These are phyloP conservation scores for Penstemon newberryi DNA, from an alignment of 257 asterid genomes.

Conservation along the genomic window DNA sequence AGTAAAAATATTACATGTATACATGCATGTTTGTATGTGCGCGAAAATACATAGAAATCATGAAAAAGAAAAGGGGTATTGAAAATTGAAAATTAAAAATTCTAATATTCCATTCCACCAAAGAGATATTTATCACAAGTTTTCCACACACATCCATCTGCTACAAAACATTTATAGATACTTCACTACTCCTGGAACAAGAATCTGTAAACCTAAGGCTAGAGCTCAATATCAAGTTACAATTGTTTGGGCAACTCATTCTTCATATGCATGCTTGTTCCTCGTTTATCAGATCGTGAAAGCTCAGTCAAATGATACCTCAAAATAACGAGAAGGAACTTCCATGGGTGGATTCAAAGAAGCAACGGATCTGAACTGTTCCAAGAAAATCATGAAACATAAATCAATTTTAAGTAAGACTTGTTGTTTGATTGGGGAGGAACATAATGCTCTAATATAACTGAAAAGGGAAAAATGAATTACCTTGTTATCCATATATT, in stretches of 20 bases:
- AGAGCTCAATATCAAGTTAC: neutral
- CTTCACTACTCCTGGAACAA: conserved; percentile 4
- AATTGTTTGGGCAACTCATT: neutral
- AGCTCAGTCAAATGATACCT: conserved; percentile 34
- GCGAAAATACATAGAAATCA: neutral
- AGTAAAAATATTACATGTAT: no score
- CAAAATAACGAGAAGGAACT: conserved; percentile 41
- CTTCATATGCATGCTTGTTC: neutral
- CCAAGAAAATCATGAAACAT: conserved; percentile 22
- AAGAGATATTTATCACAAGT: conserved; percentile 24
- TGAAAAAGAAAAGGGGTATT: neutral
- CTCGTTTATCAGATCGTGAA: conserved; percentile 3
- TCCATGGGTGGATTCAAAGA: conserved; percentile 34
- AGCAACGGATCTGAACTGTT: conserved; percentile 54
- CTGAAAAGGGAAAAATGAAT: neutral
- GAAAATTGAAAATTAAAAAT: neutral
- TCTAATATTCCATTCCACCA: conserved; percentile 14
- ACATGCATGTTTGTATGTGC: neutral
- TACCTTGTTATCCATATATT: conserved; percentile 59
- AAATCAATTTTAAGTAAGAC: neutral
- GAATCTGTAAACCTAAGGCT: neutral
- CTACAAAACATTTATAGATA: conserved; percentile 2
- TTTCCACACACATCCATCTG: neutral
- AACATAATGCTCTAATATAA: neutral
- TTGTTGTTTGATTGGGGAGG: no score